A percentile compares a stretch with the other conserved stretches of the same genome.
These are phyloP conservation scores for Puccinia coronata DNA, from an alignment of 1,284 basidiomycete genomes.

Conservation along the genomic window DNA sequence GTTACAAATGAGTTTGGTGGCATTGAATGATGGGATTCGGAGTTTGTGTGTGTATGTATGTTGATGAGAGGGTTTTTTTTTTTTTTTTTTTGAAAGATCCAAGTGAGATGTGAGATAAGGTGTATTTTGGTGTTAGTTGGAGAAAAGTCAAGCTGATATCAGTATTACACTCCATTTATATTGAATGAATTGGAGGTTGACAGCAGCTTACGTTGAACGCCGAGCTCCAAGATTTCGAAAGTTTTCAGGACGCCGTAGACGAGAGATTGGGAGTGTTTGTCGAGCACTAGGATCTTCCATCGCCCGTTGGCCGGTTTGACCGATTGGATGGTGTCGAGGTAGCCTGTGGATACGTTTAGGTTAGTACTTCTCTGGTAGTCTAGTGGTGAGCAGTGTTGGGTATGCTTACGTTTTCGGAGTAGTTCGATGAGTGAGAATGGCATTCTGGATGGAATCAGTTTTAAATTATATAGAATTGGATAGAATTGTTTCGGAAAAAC, in stretches of 20 bases:
- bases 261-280: slow-evolving; percentile 65
- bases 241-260: slow-evolving; percentile 85
- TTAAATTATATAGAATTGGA: no score
- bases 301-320: slow-evolving; percentile 43
- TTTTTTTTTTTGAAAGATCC: neutral
- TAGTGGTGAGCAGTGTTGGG: neutral
- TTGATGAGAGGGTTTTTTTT: neutral
- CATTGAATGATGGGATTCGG: neutral
- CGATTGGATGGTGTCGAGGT: slow-evolving; percentile 49
- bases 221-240: slow-evolving; percentile 88
- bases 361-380: neutral
- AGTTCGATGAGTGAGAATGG: slow-evolving; percentile 30
- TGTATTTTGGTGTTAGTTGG: neutral
- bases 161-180: no score
- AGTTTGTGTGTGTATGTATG: neutral
- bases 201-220: slow-evolving; percentile 68
- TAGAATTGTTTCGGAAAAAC: no score
- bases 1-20: no score
- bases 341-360: neutral
- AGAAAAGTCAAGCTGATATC: neutral
- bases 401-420: slow-evolving; percentile 24
- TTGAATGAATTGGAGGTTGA: no score
- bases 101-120: neutral
- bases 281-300: slow-evolving; percentile 49
- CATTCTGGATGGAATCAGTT: slow-evolving; percentile 9